Base-by-base conservation (phyloP, 352 stramenopile genomes). In the Phytophthora macrochlamydospora region DNA sequence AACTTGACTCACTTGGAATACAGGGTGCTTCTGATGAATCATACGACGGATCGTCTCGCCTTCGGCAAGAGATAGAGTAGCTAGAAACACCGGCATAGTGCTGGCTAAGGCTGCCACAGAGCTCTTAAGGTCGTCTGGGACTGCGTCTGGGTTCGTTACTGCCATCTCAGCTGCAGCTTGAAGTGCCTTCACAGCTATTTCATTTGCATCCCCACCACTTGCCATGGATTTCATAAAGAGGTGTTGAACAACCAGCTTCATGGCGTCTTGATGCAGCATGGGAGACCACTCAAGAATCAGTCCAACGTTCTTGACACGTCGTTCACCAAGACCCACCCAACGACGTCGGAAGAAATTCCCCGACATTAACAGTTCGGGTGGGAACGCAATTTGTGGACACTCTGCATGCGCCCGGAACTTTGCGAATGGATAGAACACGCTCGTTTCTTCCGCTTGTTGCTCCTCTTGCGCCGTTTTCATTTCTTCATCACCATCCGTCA, bases 21-120 rank as follows among this genome's bases (percentile, higher is more conserved):
- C 80, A 0, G 88, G 80, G 51, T 96, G 88, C 32, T 87, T 85
- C 58, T 91, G 89, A 75, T 99, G 97, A 60, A 99, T 98, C 69
- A 98, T 97, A 31, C 97, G 85, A 30, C 97, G 90, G 75, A 99
- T 92, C 32, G 95, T 99, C 75, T 99, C 97, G 6, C 97, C 98
- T 75, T 99, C 98, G 11, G 95, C 93, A 45, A 99, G 83, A 9
- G 96, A 99, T 43, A 99, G 75, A 2, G 93, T 97, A 37, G 98
- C 96, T 51, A 99, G 91, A 67, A 94, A 98, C 28, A 93, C 84
- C 0, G 87, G 82, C 38, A 81, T 67, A 0, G 62, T 65, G 28
- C 74, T 73, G 1, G 77, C 77, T 12, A 73, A 51, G 9, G 42
- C 38, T 24, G 69, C 43, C 7, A 92, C 85, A 2, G 83, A 78